Conservation (phyloP, 768 basidiomycete genomes). For the Russula foetens region DNA sequence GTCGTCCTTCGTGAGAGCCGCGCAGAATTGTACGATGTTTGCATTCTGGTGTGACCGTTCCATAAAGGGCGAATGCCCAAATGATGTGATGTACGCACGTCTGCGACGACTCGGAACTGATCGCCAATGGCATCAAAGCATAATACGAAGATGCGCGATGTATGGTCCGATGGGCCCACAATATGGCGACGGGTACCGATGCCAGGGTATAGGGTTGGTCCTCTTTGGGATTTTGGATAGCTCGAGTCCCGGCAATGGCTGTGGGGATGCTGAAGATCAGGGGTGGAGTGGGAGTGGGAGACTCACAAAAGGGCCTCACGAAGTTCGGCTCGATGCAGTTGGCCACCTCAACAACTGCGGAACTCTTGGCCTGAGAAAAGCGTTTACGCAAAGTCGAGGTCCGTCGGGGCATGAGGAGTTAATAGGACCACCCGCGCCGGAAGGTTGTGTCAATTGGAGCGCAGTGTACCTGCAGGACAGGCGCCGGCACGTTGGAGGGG, state of each 20-base stretch:
- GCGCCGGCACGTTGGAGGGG: too few species aligned
- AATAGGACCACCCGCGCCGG: too few species aligned
- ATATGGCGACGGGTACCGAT: background rate
- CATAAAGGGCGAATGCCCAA: too few species aligned
- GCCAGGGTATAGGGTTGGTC: background rate
- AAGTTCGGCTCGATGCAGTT: background rate
- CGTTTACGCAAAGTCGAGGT: background rate
- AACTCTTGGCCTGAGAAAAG: background rate
- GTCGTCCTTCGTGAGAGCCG: constrained; percentile 60
- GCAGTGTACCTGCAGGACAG: too few species aligned
- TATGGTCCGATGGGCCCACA: constrained; percentile 20
- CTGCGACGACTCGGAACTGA: constrained; percentile 58
- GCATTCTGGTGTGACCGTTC: constrained; percentile 43
- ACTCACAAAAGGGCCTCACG: background rate
- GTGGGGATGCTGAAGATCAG: background rate
- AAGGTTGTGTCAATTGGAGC: too few species aligned
- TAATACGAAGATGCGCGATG: constrained; percentile 45
- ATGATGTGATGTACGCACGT: constrained; percentile 33
- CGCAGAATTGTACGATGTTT: constrained; percentile 59
- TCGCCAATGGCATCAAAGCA: constrained; percentile 63
- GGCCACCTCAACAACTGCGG: background rate
- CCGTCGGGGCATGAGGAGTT: too few species aligned
- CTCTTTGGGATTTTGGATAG: background rate
- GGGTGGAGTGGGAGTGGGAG: too few species aligned
- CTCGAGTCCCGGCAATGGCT: background rate